Evolutionary conservation across 176 grass and related monocot genomes (phyloP).

Genomic region (Musa beccarii): DNA sequence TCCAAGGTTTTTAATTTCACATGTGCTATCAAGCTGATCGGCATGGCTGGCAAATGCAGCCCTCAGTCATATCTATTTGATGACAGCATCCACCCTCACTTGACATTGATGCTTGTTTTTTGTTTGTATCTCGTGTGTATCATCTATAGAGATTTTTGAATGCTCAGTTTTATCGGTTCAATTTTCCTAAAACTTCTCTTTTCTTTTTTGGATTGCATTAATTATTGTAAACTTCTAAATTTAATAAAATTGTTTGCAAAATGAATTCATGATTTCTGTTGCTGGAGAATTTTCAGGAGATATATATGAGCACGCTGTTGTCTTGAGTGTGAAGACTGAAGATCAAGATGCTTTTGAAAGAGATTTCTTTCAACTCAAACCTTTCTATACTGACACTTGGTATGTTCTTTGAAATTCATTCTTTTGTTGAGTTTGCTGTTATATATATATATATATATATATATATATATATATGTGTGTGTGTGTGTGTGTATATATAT

Average conservation of each 20-base stretch:
- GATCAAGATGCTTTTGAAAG: conserved; percentile 95
- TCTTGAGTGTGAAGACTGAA: conserved; percentile 93
- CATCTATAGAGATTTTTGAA: too few relatives aligned
- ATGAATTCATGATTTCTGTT: background rate
- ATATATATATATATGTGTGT: too few relatives aligned
- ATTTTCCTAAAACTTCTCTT: background rate
- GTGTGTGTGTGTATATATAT: too few relatives aligned
- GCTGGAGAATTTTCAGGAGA: conserved; percentile 57
- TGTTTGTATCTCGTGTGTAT: too few relatives aligned
- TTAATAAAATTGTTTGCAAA: background rate
- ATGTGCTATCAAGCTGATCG: background rate
- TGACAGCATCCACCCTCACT: too few relatives aligned
- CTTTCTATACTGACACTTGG: conserved; percentile 71
- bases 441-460: too few relatives aligned
- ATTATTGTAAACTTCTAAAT: background rate
- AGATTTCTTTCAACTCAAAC: conserved; percentile 53
- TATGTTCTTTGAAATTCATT: conserved; percentile 19
- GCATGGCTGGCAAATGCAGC: too few relatives aligned
- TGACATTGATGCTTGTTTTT: too few relatives aligned
- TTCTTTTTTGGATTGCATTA: conserved; percentile 15
- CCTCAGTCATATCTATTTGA: too few relatives aligned
- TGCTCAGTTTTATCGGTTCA: background rate
- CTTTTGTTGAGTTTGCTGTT: background rate
- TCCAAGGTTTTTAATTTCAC: background rate
- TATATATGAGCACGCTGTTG: conserved; percentile 80